Percentiles rank a stretch among this genome's conserved stretches.
Conservation (phyloP, 2,329 filamentous ascomycete genomes). For the Trichophyton simii region DNA sequence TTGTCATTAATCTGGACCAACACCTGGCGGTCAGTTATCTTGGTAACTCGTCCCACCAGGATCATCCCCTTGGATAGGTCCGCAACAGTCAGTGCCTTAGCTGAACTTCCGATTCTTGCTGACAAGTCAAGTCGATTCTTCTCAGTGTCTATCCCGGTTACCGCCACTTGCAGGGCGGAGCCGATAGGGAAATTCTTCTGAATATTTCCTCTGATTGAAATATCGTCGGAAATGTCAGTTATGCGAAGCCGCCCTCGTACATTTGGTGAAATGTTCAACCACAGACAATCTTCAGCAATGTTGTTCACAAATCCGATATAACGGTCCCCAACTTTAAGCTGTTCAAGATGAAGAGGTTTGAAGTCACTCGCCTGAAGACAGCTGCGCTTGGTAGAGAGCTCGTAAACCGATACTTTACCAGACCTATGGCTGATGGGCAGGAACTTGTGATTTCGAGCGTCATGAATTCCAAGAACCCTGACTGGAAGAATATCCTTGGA, state of each 20-base stretch:
- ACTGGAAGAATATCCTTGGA: slow-evolving; percentile 59
- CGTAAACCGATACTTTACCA: slow-evolving; percentile 65
- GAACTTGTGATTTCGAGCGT: slow-evolving; percentile 81
- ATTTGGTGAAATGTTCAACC: slow-evolving; percentile 82
- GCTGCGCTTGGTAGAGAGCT: slow-evolving; percentile 69
- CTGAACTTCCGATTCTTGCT: slow-evolving; percentile 49
- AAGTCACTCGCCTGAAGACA: slow-evolving; percentile 42
- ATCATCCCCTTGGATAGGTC: slow-evolving; percentile 68
- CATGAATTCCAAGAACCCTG: slow-evolving; percentile 73
- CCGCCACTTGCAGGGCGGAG: slow-evolving; percentile 71
- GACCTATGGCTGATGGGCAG: slow-evolving; percentile 79
- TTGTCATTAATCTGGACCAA: slow-evolving; percentile 73
- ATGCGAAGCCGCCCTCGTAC: slow-evolving; percentile 72
- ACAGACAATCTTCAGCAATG: slow-evolving; percentile 62
- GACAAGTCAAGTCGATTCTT: slow-evolving; percentile 72
- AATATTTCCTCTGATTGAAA: slow-evolving; percentile 64
- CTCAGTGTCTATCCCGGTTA: slow-evolving; percentile 58
- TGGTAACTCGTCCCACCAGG: slow-evolving; percentile 70
- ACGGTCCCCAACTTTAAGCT: slow-evolving; percentile 57
- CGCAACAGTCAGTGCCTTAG: slow-evolving; percentile 52
- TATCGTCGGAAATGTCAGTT: slow-evolving; percentile 76
- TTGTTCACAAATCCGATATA: slow-evolving; percentile 88
- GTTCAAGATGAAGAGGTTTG: slow-evolving; percentile 55
- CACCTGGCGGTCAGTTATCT: slow-evolving; percentile 69
- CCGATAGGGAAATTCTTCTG: slow-evolving; percentile 74